phyloP scores from a whole-genome alignment of 1,284 basidiomycete genomes.

The Apiotrichum montevideense region DNA sequence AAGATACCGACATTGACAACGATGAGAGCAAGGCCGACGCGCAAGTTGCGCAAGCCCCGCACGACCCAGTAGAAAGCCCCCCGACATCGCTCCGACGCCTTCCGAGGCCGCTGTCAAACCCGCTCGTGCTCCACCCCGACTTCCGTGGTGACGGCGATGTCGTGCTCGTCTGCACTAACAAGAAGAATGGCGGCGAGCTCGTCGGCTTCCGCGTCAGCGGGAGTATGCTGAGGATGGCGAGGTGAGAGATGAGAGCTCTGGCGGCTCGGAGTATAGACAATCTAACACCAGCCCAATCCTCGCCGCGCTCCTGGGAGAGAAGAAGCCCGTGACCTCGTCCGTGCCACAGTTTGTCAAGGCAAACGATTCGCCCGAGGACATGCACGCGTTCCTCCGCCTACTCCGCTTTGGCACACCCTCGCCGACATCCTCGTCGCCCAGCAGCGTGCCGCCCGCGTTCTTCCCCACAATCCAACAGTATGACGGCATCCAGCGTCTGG shows the following conservation, averaged over 20 bases:
- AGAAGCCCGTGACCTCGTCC: neutral
- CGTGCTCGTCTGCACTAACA: slow-evolving; percentile 5
- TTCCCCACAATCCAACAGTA: slow-evolving; percentile 12
- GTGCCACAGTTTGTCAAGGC: slow-evolving; percentile 3
- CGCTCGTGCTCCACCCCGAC: slow-evolving; percentile 9
- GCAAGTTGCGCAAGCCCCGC: too few relatives aligned
- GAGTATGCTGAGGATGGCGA: slow-evolving; percentile 16
- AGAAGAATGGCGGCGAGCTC: slow-evolving; percentile 1
- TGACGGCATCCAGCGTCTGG: slow-evolving; percentile 13
- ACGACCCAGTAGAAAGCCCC: neutral
- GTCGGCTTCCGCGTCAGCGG: slow-evolving; percentile 15
- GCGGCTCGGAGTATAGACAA: neutral
- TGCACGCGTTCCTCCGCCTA: slow-evolving; percentile 16
- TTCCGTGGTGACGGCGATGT: slow-evolving; percentile 14
- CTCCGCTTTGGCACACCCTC: slow-evolving; percentile 5
- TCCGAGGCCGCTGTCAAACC: neutral
- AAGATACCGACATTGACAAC: neutral
- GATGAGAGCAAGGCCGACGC: too few relatives aligned
- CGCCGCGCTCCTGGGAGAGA: neutral
- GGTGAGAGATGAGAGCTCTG: neutral
- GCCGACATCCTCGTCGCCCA: neutral
- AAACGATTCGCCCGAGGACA: slow-evolving; percentile 8
- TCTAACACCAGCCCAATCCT: slow-evolving; percentile 8
- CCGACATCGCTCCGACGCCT: neutral
- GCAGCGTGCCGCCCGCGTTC: neutral